phyloP scores from a whole-genome alignment of 2,329 filamentous ascomycete genomes.

The Colletotrichum sp. region DNA sequence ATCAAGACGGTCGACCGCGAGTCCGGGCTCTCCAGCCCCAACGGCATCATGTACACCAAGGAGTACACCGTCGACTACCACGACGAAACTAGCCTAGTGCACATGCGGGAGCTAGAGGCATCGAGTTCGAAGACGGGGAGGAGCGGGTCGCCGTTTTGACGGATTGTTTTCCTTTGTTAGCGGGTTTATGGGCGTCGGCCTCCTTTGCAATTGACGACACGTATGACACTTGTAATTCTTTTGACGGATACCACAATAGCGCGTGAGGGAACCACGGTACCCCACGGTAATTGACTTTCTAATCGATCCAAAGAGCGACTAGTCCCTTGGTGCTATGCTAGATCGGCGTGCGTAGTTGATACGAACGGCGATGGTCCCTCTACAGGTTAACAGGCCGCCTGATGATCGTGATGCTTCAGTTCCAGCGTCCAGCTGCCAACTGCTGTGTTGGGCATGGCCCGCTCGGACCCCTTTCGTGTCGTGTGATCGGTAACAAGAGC shows the following conservation, averaged over 20 bases:
- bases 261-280: not conserved
- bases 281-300: not conserved
- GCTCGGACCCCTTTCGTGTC: not conserved
- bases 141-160: conserved; percentile 7
- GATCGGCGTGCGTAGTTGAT: not conserved
- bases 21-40: not conserved
- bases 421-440: not conserved
- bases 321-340: not conserved
- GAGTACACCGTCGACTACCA: conserved; percentile 39
- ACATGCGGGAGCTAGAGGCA: conserved; percentile 28
- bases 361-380: not conserved
- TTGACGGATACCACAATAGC: conserved; percentile 5
- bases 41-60: conserved; percentile 36
- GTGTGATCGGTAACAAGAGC: not conserved
- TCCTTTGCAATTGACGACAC: not conserved
- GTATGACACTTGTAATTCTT: not conserved
- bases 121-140: conserved; percentile 11
- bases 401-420: not conserved
- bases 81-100: conserved; percentile 35
- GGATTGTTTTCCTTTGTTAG: not conserved
- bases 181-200: not conserved
- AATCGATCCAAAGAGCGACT: not conserved
- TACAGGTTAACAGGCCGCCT: not conserved
- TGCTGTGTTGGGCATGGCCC: not conserved
- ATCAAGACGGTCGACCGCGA: conserved; percentile 6